These are phyloP conservation scores for Cornus kousa DNA, from an alignment of 148 eudicot genomes.

Conservation along the genomic window DNA sequence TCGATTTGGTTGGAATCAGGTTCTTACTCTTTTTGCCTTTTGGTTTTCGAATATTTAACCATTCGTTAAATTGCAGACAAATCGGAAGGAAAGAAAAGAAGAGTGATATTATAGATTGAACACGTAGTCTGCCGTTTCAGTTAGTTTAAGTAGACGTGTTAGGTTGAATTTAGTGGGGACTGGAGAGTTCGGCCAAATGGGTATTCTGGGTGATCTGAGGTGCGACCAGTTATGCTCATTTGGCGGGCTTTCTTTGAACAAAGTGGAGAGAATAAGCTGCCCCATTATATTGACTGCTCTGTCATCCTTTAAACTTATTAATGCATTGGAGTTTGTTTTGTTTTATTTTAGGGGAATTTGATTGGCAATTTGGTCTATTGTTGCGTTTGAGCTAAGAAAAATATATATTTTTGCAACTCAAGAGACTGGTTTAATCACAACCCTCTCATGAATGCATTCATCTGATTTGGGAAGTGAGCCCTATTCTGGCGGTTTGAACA, in stretches of 20 bases:
- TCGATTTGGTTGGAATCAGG: neutral
- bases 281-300: neutral
- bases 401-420: no score
- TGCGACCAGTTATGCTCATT: neutral
- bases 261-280: neutral
- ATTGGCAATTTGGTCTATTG: no score
- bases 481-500: no score
- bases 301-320: neutral
- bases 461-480: no score
- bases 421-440: no score
- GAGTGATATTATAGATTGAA: neutral
- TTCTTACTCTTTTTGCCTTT: neutral
- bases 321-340: neutral
- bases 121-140: neutral
- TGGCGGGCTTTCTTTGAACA: neutral
- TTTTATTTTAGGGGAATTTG: no score
- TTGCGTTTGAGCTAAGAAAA: no score
- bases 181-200: neutral
- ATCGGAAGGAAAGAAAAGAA: neutral
- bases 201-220: neutral
- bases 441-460: no score
- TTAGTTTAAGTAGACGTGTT: neutral
- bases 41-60: neutral
- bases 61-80: neutral
- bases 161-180: neutral